Base-by-base conservation (phyloP, 345 rosid genomes). In the Camelina hispida region DNA sequence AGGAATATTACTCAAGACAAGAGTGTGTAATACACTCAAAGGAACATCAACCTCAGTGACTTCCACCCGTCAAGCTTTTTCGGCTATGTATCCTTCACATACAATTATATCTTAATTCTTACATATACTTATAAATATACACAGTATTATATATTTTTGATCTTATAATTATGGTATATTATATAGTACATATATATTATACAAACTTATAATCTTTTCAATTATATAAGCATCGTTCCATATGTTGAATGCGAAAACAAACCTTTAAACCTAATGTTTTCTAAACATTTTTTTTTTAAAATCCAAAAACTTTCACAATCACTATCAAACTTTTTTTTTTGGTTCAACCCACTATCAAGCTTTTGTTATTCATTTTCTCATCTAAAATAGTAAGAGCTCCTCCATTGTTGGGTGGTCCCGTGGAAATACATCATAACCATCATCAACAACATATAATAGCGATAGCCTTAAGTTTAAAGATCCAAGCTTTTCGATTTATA, bases 1-100 rank as follows among this genome's bases (percentile, higher is more conserved):
- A 76, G 65, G 44, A 28, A 73, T 51, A 59, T 68, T 52, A 50
- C 52, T 42, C 63, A 55, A 71, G 47, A 69, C 50, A 69, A 75
- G 76, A 52, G 92, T 87, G 97, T 91, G 97, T 71, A 84, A 83
- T 84, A 85, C 98, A 91, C 97, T 91, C 96, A 85, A 93, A 91
- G 91, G 77, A 85, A 83, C 80, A 80, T 74, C 86, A 81, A 59
- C 68, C 87, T 86, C 84, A 30, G 71, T 62, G 81, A 68, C 72
- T 85, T 80, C 82, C 86, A 81, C 74, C 80, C 87, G 96, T 93
- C 97, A 88, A 88, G 85, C 88, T 93, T 93, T 93, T 93, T 79
- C 96, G 91, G 96, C 93, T 73, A 69, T 34, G 37, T 43, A 76
- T 75, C 73, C 43, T 77, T 71, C 79, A 48, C 59, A 66, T 78